Conservation (phyloP, 306 rosid genomes). For the Glycyrrhiza uralensis region DNA sequence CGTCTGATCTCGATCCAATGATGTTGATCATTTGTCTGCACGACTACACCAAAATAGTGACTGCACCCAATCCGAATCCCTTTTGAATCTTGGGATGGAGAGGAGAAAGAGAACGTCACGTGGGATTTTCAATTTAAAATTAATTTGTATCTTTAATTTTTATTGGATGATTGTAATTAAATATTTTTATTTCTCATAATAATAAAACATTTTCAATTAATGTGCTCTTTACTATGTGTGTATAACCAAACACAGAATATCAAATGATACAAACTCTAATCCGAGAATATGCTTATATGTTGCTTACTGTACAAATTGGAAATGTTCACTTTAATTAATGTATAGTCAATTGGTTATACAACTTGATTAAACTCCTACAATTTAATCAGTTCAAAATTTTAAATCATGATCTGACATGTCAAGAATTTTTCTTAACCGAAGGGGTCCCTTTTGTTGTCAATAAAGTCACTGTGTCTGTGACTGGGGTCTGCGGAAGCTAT, state of each 20-base stretch:
- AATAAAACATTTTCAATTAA: too few relatives aligned
- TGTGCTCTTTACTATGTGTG: too few relatives aligned
- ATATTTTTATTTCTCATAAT: too few relatives aligned
- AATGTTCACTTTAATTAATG: background rate
- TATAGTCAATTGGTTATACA: background rate
- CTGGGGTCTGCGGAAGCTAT: constrained; percentile 32
- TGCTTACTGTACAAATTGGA: background rate
- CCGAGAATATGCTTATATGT: background rate
- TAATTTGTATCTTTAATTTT: too few relatives aligned
- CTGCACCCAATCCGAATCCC: too few relatives aligned
- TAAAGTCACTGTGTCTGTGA: constrained; percentile 4
- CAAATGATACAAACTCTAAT: background rate
- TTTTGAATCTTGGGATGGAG: too few relatives aligned
- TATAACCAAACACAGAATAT: background rate
- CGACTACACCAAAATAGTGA: too few relatives aligned
- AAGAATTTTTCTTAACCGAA: background rate
- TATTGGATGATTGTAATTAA: too few relatives aligned
- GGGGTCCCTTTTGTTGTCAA: constrained; percentile 7
- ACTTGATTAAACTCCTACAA: background rate
- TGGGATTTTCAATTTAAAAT: too few relatives aligned
- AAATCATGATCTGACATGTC: background rate
- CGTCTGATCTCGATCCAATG: too few relatives aligned
- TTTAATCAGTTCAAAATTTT: background rate
- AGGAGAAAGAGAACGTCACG: too few relatives aligned
- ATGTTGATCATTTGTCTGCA: too few relatives aligned